Conservation (phyloP, 805 yeast species). For the Yarrowia sp. region DNA sequence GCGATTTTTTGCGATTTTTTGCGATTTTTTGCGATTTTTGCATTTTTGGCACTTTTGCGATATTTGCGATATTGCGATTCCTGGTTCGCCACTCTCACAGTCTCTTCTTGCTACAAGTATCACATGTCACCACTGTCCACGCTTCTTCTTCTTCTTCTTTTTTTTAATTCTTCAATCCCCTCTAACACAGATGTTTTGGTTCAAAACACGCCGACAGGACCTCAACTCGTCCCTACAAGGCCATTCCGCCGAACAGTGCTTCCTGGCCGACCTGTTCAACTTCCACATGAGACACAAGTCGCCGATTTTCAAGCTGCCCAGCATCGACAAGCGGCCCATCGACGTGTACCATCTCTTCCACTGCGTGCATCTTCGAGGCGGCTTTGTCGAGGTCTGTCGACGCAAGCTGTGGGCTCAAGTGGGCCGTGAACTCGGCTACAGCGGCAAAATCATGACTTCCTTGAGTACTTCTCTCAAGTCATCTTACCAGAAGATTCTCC, state of each 20-base stretch:
- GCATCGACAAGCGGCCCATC: constrained; percentile 68
- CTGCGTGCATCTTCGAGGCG: constrained; percentile 70
- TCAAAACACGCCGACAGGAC: constrained; percentile 59
- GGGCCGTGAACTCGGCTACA: constrained; percentile 79
- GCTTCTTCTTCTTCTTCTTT: neutral
- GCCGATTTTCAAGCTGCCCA: constrained; percentile 59
- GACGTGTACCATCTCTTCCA: constrained; percentile 67
- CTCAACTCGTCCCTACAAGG: constrained; percentile 54
- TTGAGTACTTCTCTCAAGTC: constrained; percentile 69
- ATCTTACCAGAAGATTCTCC: constrained; percentile 59
- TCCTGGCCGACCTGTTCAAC: constrained; percentile 56
- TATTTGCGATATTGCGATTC: no score
- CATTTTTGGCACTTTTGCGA: no score
- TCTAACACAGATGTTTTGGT: constrained; percentile 50
- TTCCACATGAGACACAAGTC: constrained; percentile 53
- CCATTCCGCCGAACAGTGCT: constrained; percentile 56
- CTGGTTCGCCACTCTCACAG: no score
- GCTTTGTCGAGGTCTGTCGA: constrained; percentile 66
- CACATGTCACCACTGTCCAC: no score
- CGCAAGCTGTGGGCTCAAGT: constrained; percentile 82
- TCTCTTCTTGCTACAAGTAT: no score
- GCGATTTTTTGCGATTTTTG: neutral
- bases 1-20: neutral
- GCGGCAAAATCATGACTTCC: constrained; percentile 74
- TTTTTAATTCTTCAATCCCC: neutral